Conservation (phyloP, 164 flowering plant genomes). For the Nymphaea colorata region DNA sequence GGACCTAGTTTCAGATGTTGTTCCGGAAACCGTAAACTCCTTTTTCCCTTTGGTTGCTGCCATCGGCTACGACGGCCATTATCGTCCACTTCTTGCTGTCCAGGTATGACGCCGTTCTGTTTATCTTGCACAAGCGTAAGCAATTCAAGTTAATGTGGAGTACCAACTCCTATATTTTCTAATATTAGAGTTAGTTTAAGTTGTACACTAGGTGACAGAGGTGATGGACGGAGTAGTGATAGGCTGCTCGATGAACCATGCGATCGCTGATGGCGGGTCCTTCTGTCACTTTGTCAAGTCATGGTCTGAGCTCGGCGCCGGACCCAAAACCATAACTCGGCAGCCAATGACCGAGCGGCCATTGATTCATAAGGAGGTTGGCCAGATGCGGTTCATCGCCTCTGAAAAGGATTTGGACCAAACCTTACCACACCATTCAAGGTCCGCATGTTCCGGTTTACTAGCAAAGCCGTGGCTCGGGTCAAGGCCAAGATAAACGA, state of each 20-base stretch:
- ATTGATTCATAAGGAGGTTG: neutral
- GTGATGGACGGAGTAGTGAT: slow-evolving; percentile 43
- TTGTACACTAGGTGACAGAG: slow-evolving; percentile 18
- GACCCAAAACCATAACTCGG: neutral
- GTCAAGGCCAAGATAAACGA: slow-evolving; percentile 9
- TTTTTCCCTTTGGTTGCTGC: too few species aligned
- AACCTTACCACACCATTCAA: neutral
- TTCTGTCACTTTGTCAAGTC: slow-evolving; percentile 42
- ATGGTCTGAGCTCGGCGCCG: slow-evolving; percentile 26
- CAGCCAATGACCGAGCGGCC: neutral
- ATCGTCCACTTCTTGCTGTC: too few species aligned
- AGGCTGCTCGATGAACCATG: slow-evolving; percentile 42
- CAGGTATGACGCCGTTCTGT: too few species aligned
- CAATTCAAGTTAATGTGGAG: too few species aligned
- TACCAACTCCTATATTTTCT: too few species aligned
- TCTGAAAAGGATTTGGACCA: neutral
- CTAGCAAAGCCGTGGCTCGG: neutral
- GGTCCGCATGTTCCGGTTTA: slow-evolving; percentile 9
- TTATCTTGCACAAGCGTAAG: too few species aligned
- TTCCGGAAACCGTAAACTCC: too few species aligned
- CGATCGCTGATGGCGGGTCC: slow-evolving; percentile 36
- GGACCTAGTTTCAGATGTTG: too few species aligned
- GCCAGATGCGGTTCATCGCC: neutral
- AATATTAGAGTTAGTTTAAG: too few species aligned
- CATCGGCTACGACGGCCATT: too few species aligned